Base-by-base conservation (phyloP, 2,329 filamentous ascomycete species). In the Claviceps citrina region DNA sequence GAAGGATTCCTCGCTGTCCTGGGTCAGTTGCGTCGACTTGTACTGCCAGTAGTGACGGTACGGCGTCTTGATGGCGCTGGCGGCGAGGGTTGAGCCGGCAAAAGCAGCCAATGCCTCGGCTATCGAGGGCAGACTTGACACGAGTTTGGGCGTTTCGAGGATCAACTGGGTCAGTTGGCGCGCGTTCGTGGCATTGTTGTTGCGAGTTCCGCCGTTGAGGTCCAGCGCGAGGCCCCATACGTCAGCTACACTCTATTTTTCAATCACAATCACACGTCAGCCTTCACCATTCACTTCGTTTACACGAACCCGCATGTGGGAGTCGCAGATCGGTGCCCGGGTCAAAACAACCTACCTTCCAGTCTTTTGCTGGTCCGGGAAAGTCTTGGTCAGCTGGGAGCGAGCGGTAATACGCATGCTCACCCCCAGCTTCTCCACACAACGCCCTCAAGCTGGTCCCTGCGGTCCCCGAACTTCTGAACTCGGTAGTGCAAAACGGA, bases 41-140 rank as follows among this genome's bases (percentile, higher is more conserved):
- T 0, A 42, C 38, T 60, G 58, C 67, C 72, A 81, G 39, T 58
- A 67, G 28, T 74, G 70, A 0, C 67, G 62, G 50, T 80, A 84
- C 0, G 79, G 76, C 0, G 78, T 61, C 41, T 73, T 66, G 7
- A 71, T 58, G 2, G 75, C 60, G 7, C 72, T 67, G 32, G 77
- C 64, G 7, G 86, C 66, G 0, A 86, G 56, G 0, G 80, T 84
- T 27, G 72, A 77, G 4, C 75, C 73, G 0, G 73, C 70, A 49
- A 86, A 67, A 0, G 84, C 80, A 0, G 82, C 80, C 0, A 91
- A 54, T 0, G 78, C 78, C 56, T 91, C 84, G 0, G 75, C 77
- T n/a, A 83, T 66, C 2, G 77, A 83, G 0, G 84, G 84, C 0
- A 78, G 55, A 0, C 57, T 51, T 0, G 64, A 56, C 26, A 68